A percentile compares a stretch with the other conserved stretches of the same genome.
Evolutionary conservation across 306 rosid genomes (phyloP).

Genomic region (Prosopis cineraria): DNA sequence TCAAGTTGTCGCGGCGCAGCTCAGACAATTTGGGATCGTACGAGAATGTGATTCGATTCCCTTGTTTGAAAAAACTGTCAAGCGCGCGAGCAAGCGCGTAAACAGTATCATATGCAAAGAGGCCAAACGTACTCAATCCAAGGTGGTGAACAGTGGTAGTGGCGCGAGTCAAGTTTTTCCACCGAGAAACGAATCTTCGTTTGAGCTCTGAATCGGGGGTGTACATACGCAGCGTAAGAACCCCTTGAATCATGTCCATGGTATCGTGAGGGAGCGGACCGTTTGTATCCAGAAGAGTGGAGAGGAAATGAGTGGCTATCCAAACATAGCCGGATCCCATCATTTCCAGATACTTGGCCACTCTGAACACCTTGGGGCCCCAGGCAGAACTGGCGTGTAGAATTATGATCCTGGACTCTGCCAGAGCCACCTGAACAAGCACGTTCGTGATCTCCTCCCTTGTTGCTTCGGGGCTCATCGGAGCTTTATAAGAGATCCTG

Average conservation of each 20-base stretch:
- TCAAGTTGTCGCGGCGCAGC: slow-evolving; percentile 40
- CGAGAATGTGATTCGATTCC: slow-evolving; percentile 69
- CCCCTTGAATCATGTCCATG: slow-evolving; percentile 71
- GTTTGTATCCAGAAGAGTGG: slow-evolving; percentile 58
- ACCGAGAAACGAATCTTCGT: slow-evolving; percentile 67
- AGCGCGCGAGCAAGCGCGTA: slow-evolving; percentile 83
- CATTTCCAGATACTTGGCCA: slow-evolving; percentile 81
- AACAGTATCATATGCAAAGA: slow-evolving; percentile 90
- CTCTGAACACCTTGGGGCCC: slow-evolving; percentile 55
- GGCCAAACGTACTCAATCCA: slow-evolving; percentile 58
- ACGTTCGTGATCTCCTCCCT: slow-evolving; percentile 57
- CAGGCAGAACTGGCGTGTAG: slow-evolving; percentile 51
- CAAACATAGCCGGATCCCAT: slow-evolving; percentile 87
- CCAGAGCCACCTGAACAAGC: slow-evolving; percentile 77
- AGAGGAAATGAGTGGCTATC: slow-evolving; percentile 80
- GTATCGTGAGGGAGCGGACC: slow-evolving; percentile 46
- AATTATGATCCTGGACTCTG: slow-evolving; percentile 82
- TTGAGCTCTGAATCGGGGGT: slow-evolving; percentile 71
- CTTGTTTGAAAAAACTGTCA: slow-evolving; percentile 72
- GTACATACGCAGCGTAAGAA: slow-evolving; percentile 66
- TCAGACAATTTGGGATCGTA: slow-evolving; percentile 55
- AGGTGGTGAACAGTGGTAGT: slow-evolving; percentile 25
- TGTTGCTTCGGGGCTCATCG: slow-evolving; percentile 56
- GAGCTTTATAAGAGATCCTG: slow-evolving; percentile 82
- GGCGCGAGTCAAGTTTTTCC: slow-evolving; percentile 74